Conservation (phyloP, 371 early-diverging fungal species). For the Massospora cicadina region DNA sequence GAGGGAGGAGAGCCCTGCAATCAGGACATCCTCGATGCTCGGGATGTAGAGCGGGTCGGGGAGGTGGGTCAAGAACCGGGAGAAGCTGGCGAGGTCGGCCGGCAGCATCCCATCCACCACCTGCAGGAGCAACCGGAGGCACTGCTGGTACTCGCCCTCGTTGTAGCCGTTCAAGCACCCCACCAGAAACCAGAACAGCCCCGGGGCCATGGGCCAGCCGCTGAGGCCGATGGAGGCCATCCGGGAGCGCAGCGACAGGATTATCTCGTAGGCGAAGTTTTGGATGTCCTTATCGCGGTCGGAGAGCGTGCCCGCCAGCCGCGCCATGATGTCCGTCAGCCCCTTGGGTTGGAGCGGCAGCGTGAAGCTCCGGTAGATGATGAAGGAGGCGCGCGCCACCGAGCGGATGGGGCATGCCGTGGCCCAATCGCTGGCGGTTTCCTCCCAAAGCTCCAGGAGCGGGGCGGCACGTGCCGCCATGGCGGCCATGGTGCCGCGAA, state of each 20-base stretch:
- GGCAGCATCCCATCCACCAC: neutral
- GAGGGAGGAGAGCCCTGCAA: conserved; percentile 13
- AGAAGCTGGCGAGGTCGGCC: neutral
- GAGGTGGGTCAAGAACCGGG: neutral
- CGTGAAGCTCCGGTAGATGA: conserved; percentile 61
- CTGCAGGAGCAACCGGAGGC: neutral
- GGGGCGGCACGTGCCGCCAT: conserved; percentile 40
- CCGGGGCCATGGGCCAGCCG: conserved; percentile 24
- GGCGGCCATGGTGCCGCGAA: conserved; percentile 26
- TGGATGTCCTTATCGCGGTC: conserved; percentile 67
- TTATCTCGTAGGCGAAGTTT: conserved; percentile 70
- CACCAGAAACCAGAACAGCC: conserved; percentile 1
- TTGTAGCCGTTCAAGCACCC: neutral
- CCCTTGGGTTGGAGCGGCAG: conserved; percentile 59
- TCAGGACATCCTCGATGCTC: conserved; percentile 12
- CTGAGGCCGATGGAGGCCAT: conserved; percentile 33
- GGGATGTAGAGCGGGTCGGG: conserved; percentile 3
- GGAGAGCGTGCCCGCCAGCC: conserved; percentile 67
- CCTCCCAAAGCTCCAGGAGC: conserved; percentile 73
- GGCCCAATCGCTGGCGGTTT: conserved; percentile 75
- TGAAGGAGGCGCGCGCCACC: conserved; percentile 75
- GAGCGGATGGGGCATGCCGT: conserved; percentile 79
- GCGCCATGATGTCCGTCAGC: conserved; percentile 64
- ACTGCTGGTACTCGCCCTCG: neutral
- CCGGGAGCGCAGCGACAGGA: conserved; percentile 50